Base-by-base conservation (phyloP, 2,329 filamentous ascomycete species). In the Beauveria sp. region DNA sequence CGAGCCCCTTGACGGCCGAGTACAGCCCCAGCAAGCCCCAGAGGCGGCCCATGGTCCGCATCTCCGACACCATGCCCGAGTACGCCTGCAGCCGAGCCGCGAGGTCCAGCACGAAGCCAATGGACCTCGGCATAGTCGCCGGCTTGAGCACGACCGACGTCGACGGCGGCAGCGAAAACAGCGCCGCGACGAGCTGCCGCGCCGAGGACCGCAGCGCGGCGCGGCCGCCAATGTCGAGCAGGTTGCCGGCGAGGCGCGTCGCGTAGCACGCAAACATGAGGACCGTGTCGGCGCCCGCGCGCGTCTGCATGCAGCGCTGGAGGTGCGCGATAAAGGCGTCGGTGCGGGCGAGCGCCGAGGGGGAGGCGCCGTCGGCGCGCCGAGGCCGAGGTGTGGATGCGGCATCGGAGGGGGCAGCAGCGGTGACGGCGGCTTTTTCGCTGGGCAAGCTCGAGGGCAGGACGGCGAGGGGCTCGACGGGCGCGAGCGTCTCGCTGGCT, bases 1-100 rank as follows among this genome's bases (percentile, higher is more conserved):
- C 62, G n/a, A 86, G 76, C 60, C 70, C 73, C 64, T 83, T 81
- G 18, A 80, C 85, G 79, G 87, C 89, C 65, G 86, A 78, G 74
- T 90, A 89, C 72, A 96, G 79, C 56, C 86, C 86, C 70, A 96
- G 68, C 68, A 93, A 71, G 0, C 86, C 87, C 88, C 90, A 96
- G 34, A 97, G 79, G 0, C 92, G 83, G 64, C 84, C 77, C 71
- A 93, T 90, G 62, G 86, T 88, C 63, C 90, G 81, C 64, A 86
- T 84, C 70, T 95, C 90, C 66, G 81, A 81, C 52, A 95, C 79
- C 58, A 93, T 77, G 40, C 75, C 79, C 20, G 86, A 84, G 16
- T 96, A 79, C 16, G 76, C 80, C 74, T 78, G 81, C 70, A 91
- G 77, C 68, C 82, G 75, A 51, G 70, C 72, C 18, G 83, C 79